Percentiles rank a stretch among this genome's conserved stretches.
Evolutionary conservation across 2,329 filamentous ascomycete genomes (phyloP).

Genomic region (Fusarium tuaranense): DNA sequence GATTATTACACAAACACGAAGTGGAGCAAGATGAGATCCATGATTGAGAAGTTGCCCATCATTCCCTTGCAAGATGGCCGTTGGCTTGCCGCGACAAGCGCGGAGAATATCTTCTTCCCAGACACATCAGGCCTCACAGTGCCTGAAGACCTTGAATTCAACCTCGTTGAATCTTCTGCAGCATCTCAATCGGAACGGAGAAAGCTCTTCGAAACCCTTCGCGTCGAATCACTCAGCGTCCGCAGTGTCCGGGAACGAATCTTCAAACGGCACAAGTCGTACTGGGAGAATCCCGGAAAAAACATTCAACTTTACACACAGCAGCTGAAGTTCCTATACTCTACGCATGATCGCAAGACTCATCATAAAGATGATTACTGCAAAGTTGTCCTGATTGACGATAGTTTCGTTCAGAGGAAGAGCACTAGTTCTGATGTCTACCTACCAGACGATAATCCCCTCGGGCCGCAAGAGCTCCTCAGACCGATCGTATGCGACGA

Average conservation of each 20-base stretch:
- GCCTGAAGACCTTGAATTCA: background rate
- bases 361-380: background rate
- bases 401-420: fast-evolving
- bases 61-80: background rate
- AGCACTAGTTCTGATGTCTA: background rate
- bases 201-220: background rate
- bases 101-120: background rate
- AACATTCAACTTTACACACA: too few species aligned
- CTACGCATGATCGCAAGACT: background rate
- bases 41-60: background rate
- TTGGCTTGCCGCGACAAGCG: background rate
- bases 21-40: fast-evolving
- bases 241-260: background rate
- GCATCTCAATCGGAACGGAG: fast-evolving
- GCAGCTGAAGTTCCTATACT: background rate
- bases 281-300: fast-evolving
- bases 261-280: background rate
- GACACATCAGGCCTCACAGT: background rate
- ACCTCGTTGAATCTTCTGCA: background rate
- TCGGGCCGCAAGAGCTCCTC: background rate
- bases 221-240: fast-evolving
- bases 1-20: background rate
- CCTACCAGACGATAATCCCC: background rate
- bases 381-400: background rate
- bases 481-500: background rate